A percentile compares a stretch with the other conserved stretches of the same genome.
phyloP scores from a whole-genome alignment of 257 asterid species.

The Avicennia marina region DNA sequence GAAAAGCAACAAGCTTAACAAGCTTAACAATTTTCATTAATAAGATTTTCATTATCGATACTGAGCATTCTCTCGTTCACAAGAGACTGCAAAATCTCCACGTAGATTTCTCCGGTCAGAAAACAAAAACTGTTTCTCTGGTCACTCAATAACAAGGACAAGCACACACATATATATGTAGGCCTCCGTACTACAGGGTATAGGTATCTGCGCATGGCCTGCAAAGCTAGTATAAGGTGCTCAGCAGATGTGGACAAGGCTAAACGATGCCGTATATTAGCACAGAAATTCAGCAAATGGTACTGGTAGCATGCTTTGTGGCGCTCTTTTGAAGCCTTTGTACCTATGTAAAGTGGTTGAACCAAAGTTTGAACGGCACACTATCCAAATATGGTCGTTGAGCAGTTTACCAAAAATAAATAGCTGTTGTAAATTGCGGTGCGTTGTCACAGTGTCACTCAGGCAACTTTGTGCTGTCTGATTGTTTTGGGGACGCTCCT shows the following conservation, averaged over 20 bases:
- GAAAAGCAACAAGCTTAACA: not conserved
- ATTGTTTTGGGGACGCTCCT: not conserved
- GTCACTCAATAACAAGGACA: constrained; percentile 26
- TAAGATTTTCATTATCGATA: not conserved
- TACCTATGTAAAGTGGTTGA: constrained; percentile 16
- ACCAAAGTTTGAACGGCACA: constrained; percentile 20
- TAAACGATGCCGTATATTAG: constrained; percentile 40
- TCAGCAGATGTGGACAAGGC: constrained; percentile 21
- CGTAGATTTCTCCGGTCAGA: constrained; percentile 46
- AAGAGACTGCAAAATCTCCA: constrained; percentile 22
- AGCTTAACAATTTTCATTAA: not conserved
- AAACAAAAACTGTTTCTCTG: constrained; percentile 38
- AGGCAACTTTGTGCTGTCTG: not conserved
- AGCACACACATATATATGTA: constrained; percentile 12
- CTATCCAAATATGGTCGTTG: constrained; percentile 17
- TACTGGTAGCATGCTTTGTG: constrained; percentile 34
- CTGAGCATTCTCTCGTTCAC: not conserved
- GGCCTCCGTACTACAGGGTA: constrained; percentile 18
- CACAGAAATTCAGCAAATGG: constrained; percentile 20
- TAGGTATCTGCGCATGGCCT: constrained; percentile 21
- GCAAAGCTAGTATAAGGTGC: not conserved
- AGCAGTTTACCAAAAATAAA: constrained; percentile 12
- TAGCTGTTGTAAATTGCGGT: constrained; percentile 4
- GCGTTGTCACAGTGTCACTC: not conserved
- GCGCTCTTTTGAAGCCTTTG: constrained; percentile 26